Conservation (phyloP, 2,329 filamentous ascomycete genomes). For the Colletotrichum melonis region DNA sequence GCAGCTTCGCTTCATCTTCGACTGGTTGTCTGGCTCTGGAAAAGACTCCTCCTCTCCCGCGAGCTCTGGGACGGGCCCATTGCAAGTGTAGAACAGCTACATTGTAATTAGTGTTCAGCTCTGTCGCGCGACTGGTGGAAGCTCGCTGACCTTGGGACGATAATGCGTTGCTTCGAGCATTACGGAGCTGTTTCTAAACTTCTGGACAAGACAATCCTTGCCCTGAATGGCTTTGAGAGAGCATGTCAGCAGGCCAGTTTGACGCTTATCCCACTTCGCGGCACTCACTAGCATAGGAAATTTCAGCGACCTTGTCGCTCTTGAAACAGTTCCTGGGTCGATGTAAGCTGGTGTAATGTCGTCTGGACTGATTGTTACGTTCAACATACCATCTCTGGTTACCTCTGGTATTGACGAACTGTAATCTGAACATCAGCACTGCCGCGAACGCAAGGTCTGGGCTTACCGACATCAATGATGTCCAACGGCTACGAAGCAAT, state of each 20-base stretch:
- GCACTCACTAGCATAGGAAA: slow-evolving; percentile 90
- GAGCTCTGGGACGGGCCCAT: slow-evolving; percentile 59
- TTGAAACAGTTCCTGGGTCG: slow-evolving; percentile 78
- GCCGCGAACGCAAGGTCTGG: background rate
- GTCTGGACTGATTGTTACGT: background rate
- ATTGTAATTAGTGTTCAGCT: slow-evolving; percentile 3
- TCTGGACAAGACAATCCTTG: slow-evolving; percentile 88
- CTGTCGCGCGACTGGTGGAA: background rate
- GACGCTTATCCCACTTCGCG: slow-evolving; percentile 29
- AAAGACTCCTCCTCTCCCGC: slow-evolving; percentile 81
- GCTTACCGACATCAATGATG: slow-evolving; percentile 73
- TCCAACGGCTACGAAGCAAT: slow-evolving; percentile 68
- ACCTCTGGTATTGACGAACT: slow-evolving; percentile 79
- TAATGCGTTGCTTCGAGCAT: slow-evolving; percentile 88
- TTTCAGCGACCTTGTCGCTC: slow-evolving; percentile 85
- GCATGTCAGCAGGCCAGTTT: slow-evolving; percentile 40
- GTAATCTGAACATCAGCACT: slow-evolving; percentile 40
- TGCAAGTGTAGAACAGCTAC: slow-evolving; percentile 65
- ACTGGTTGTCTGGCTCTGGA: slow-evolving; percentile 83
- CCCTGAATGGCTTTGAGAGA: slow-evolving; percentile 81
- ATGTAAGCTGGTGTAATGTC: background rate
- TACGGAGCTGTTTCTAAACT: slow-evolving; percentile 96
- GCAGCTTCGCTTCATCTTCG: slow-evolving; percentile 87
- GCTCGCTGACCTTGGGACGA: slow-evolving; percentile 76
- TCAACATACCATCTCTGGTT: slow-evolving; percentile 75